Conservation (phyloP, 2,329 filamentous ascomycete species). For the Plenodomus tracheiphilus region DNA sequence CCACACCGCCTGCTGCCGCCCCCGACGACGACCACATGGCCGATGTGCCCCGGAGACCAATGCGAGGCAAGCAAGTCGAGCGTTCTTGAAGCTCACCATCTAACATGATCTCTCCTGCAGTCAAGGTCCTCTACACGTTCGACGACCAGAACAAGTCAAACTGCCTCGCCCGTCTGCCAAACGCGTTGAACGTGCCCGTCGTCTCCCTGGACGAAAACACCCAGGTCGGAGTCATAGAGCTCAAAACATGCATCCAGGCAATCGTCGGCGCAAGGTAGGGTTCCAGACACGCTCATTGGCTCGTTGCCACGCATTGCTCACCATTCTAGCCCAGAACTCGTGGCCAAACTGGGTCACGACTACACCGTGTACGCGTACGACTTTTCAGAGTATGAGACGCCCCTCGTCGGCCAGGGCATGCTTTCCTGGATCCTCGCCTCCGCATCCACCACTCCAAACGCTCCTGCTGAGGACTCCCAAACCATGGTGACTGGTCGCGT, state of each 20-base stretch:
- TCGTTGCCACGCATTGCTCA: slow-evolving; percentile 18
- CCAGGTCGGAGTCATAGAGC: slow-evolving; percentile 83
- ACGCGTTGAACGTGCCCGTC: slow-evolving; percentile 77
- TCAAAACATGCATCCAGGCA: slow-evolving; percentile 83
- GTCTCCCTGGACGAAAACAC: slow-evolving; percentile 77
- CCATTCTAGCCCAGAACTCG: slow-evolving; percentile 77
- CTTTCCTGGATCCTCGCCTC: slow-evolving; percentile 77
- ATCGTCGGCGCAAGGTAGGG: slow-evolving; percentile 66
- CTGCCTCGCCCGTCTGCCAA: slow-evolving; percentile 83
- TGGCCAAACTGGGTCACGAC: slow-evolving; percentile 72
- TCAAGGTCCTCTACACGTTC: slow-evolving; percentile 97
- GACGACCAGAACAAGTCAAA: slow-evolving; percentile 86
- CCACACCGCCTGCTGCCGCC: slow-evolving; percentile 20
- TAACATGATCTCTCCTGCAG: slow-evolving; percentile 52
- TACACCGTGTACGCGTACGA: slow-evolving; percentile 98
- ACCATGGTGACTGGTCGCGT: slow-evolving; percentile 86
- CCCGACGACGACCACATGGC: slow-evolving; percentile 29
- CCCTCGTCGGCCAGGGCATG: slow-evolving; percentile 93
- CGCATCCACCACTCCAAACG: slow-evolving; percentile 59
- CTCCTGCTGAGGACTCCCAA: slow-evolving; percentile 63
- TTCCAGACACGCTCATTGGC: slow-evolving; percentile 9
- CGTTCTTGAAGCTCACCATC: slow-evolving; percentile 11
- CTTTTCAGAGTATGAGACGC: slow-evolving; percentile 91
- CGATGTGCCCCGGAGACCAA: slow-evolving; percentile 46
- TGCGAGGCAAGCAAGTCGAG: slow-evolving; percentile 49